Percentiles rank a stretch among this genome's conserved stretches.
Evolutionary conservation across 495 filamentous ascomycete genomes (phyloP).

Genomic region (Durotheca rogersii): DNA sequence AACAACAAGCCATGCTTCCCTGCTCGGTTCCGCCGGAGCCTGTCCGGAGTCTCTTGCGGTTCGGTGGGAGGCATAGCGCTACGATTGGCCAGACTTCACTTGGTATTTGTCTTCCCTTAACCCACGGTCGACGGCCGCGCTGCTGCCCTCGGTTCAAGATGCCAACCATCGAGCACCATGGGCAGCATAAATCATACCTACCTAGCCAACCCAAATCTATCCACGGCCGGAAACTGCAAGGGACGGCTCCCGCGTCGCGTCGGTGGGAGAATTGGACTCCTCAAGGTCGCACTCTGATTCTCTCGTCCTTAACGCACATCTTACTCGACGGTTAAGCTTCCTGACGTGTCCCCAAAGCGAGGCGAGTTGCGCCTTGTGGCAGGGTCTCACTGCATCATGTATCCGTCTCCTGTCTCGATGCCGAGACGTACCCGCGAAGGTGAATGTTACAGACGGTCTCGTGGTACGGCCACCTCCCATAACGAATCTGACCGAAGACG

Average conservation of each 20-base stretch:
- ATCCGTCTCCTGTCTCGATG: slow-evolving; percentile 21
- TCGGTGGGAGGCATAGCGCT: slow-evolving; percentile 5
- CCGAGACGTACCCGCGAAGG: slow-evolving; percentile 32
- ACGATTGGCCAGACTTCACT: slow-evolving; percentile 3
- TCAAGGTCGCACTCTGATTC: slow-evolving; percentile 7
- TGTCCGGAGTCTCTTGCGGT: neutral
- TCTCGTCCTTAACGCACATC: slow-evolving; percentile 8
- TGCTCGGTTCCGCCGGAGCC: slow-evolving; percentile 3
- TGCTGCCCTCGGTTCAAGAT: neutral
- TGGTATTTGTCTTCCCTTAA: slow-evolving; percentile 1
- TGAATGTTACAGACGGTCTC: slow-evolving; percentile 28
- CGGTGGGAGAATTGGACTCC: slow-evolving; percentile 3
- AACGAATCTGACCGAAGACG: slow-evolving; percentile 14
- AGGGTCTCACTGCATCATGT: slow-evolving; percentile 34
- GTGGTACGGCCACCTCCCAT: slow-evolving; percentile 27
- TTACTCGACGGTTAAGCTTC: slow-evolving; percentile 27
- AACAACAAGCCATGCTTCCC: slow-evolving; percentile 10
- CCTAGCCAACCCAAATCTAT: slow-evolving; percentile 1
- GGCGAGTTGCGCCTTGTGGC: slow-evolving; percentile 26
- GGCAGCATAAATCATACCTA: slow-evolving; percentile 8
- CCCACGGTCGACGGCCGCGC: slow-evolving; percentile 3
- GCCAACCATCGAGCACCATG: neutral
- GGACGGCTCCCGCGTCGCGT: slow-evolving; percentile 4
- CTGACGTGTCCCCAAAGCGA: slow-evolving; percentile 28
- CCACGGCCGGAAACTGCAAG: slow-evolving; percentile 12